Evolutionary conservation across 768 basidiomycete species (phyloP).

Genomic region (Porpolomopsis calyptriformis): DNA sequence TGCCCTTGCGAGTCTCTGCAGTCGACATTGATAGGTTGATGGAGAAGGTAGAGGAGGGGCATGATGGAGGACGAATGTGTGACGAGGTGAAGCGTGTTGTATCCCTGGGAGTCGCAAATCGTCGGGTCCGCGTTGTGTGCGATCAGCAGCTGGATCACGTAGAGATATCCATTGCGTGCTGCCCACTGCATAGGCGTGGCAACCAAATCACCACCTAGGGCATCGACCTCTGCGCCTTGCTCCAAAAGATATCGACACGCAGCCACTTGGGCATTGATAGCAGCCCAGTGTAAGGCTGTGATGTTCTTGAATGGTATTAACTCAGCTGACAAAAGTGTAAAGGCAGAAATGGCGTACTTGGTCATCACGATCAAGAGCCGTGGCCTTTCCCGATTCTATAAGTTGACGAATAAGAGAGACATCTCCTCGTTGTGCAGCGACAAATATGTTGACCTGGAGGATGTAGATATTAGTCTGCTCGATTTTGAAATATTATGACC

Average conservation of each 20-base stretch:
- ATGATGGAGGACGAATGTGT: constrained; percentile 92
- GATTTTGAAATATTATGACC: background rate
- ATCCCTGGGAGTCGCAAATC: constrained; percentile 85
- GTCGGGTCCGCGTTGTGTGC: constrained; percentile 87
- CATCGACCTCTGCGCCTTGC: constrained; percentile 91
- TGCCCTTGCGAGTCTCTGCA: constrained; percentile 86
- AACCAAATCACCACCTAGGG: constrained; percentile 84
- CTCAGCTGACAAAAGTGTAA: background rate
- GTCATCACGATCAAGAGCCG: constrained; percentile 69
- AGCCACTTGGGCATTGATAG: constrained; percentile 90
- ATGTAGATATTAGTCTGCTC: background rate
- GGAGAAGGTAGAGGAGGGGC: constrained; percentile 84
- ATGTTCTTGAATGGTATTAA: constrained; percentile 40
- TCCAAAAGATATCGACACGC: constrained; percentile 82
- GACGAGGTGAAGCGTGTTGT: constrained; percentile 91
- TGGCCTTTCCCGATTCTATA: constrained; percentile 59
- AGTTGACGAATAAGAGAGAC: constrained; percentile 51
- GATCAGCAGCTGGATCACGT: constrained; percentile 87
- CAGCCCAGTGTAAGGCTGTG: constrained; percentile 95
- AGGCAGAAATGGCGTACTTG: constrained; percentile 25
- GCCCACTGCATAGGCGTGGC: constrained; percentile 99
- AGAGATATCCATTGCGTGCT: constrained; percentile 91
- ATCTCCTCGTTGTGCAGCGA: constrained; percentile 84
- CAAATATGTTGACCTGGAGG: constrained; percentile 59
- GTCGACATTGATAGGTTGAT: constrained; percentile 90